Percentiles rank a stretch among this genome's conserved stretches.
phyloP scores from a whole-genome alignment of 1,139 yeast species.

The Blastobotrys indianensis region DNA sequence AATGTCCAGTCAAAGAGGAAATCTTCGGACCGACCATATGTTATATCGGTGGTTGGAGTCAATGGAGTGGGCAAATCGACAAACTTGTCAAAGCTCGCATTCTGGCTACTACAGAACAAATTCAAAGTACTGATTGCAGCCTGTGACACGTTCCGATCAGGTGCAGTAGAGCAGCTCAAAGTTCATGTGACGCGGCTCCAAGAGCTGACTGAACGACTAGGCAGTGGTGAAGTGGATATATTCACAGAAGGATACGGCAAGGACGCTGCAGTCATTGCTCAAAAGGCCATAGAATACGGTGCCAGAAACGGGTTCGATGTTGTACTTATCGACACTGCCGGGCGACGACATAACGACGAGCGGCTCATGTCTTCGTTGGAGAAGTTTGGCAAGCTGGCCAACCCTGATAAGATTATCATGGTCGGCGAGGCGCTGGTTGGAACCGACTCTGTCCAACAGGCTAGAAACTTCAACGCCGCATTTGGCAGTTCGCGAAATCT shows the following conservation, averaged over 20 bases:
- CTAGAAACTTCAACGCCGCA: constrained; percentile 85
- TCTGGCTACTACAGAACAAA: constrained; percentile 89
- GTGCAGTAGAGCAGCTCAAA: constrained; percentile 94
- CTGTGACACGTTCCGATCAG: constrained; percentile 96
- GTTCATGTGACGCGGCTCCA: constrained; percentile 86
- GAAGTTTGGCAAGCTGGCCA: constrained; percentile 91
- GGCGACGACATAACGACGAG: constrained; percentile 93
- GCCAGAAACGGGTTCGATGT: constrained; percentile 66
- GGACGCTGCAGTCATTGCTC: constrained; percentile 94
- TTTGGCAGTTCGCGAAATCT: constrained; percentile 78
- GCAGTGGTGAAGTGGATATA: constrained; percentile 61
- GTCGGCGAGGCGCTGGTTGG: constrained; percentile 98
- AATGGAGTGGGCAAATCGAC: constrained; percentile 98
- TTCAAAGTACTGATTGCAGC: constrained; percentile 87
- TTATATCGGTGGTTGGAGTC: constrained; percentile 94
- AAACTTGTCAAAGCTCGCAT: constrained; percentile 86
- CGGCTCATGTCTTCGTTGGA: constrained; percentile 93
- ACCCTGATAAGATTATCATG: constrained; percentile 95
- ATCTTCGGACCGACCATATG: constrained; percentile 57
- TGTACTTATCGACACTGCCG: constrained; percentile 94
- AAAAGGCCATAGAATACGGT: constrained; percentile 79
- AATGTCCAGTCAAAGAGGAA: constrained; percentile 53
- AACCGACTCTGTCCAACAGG: constrained; percentile 94
- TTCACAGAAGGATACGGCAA: constrained; percentile 97
- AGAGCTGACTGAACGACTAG: constrained; percentile 48